Percentiles rank a stretch among this genome's conserved stretches.
Evolutionary conservation across 2,329 filamentous ascomycete genomes (phyloP).

Genomic region (Diaporthe sp.): DNA sequence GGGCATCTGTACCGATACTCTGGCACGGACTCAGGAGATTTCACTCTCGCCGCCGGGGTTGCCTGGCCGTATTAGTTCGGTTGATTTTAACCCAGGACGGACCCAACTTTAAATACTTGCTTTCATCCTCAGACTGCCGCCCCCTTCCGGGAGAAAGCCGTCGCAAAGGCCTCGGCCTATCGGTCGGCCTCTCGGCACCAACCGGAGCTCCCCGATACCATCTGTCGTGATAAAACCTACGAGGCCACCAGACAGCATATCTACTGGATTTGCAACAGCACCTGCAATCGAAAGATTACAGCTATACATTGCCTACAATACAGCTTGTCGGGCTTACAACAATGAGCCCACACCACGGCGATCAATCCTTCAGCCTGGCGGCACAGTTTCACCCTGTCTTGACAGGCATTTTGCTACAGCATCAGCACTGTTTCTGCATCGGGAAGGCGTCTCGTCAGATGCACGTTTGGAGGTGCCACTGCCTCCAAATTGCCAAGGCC

Average conservation of each 20-base stretch:
- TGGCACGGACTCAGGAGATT: constrained; percentile 34
- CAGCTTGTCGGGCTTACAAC: not conserved
- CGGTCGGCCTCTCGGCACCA: constrained; percentile 21
- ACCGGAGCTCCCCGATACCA: constrained; percentile 12
- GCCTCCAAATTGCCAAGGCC: constrained; percentile 25
- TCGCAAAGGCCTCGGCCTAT: constrained; percentile 9
- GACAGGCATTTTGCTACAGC: constrained; percentile 30
- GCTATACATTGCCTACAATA: not conserved
- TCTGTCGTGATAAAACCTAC: not conserved
- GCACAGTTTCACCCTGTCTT: constrained; percentile 15
- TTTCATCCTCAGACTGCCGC: constrained; percentile 12
- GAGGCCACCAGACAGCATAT: not conserved
- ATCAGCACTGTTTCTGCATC: constrained; percentile 31
- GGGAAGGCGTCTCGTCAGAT: constrained; percentile 19
- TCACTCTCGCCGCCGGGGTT: constrained; percentile 16
- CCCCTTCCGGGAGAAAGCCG: constrained; percentile 23
- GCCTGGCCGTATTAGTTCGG: constrained; percentile 15
- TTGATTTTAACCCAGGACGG: constrained; percentile 20
- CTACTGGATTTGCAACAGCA: not conserved
- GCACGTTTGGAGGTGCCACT: constrained; percentile 26
- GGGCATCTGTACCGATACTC: constrained; percentile 23
- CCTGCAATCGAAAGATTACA: not conserved
- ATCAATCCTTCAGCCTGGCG: constrained; percentile 21
- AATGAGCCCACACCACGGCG: constrained; percentile 21
- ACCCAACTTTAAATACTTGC: constrained; percentile 24